Base-by-base conservation (phyloP, 2,329 filamentous ascomycete species). In the Ophiocordyceps camponoti-saundersi region DNA sequence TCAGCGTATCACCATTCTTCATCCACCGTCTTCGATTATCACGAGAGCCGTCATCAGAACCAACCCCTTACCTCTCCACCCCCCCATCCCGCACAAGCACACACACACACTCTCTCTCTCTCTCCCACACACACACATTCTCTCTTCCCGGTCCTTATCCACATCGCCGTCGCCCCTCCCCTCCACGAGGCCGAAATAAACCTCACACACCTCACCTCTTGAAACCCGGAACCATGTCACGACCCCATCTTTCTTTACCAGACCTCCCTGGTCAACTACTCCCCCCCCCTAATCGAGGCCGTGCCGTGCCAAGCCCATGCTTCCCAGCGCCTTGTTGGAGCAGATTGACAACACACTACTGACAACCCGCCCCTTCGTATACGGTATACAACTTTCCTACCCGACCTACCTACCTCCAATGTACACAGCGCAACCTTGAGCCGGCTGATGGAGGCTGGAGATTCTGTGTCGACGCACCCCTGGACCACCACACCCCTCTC, bases 171-270 rank as follows among this genome's bases (percentile, higher is more conserved):
- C 23, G 3, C 11, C 16, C 32, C 32, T 4, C 32, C 11, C 32
- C 32, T 13, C 32, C 32, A 32, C 29, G 29, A 32, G 29, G 29
- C 29, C 29, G 13, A 40, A 39, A 44, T 34, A 44, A 34, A 44
- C 32, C 44, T 46, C 40, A 40, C 42, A 44, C 47, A 36, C 45
- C 30, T 23, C 32, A 23, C 23, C 20, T 39, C 48, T 42, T 49
- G 46, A 49, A 49, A 49, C 48, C 48, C 29, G 46, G 45, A 49
- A 47, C 48, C 48, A 47, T 49, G 48, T 47, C 48, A 32, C 44
- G 42, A n/a, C 48, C 22, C 29, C n/a, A 16, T 43, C 45, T 36
- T 13, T 23, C 42, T 43, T n/a, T n/a, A n/a, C n/a, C 34, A 29
- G 42, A 36, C 26, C n/a, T 41, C 45, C 47, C 44, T 46, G 34